Evolutionary conservation across 106 monocot species (phyloP).

Genomic region (Acanthochlamys bracteata): DNA sequence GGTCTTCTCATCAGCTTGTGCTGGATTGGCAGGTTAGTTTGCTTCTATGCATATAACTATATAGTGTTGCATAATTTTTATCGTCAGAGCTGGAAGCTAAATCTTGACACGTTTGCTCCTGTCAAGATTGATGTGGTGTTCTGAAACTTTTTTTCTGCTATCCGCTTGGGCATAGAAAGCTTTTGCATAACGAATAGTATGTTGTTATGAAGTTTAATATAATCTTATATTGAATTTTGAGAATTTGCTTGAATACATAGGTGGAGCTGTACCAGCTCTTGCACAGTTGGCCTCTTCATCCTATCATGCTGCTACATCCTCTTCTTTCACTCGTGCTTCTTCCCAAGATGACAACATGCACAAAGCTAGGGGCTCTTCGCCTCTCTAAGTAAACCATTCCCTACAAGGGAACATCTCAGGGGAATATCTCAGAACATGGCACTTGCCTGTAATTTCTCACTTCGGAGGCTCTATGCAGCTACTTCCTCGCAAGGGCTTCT

Average conservation of each 20-base stretch:
- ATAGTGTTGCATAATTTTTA: background rate
- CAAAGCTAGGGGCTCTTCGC: constrained; percentile 37
- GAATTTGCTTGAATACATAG: constrained; percentile 10
- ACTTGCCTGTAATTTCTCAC: too few species aligned
- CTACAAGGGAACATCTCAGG: too few species aligned
- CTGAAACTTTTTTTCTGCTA: too few species aligned
- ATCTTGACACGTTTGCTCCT: too few species aligned
- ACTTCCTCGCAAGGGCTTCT: too few species aligned
- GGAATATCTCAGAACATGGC: too few species aligned
- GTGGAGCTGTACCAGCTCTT: constrained; percentile 57
- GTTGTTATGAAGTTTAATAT: background rate
- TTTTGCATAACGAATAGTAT: background rate
- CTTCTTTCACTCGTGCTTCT: constrained; percentile 11
- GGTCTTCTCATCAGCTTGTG: constrained; percentile 66
- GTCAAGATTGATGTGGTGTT: too few species aligned
- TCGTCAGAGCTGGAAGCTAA: too few species aligned
- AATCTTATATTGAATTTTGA: background rate
- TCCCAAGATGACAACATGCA: constrained; percentile 28
- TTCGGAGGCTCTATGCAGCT: too few species aligned
- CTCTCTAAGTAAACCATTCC: constrained; percentile 8
- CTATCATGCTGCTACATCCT: constrained; percentile 33
- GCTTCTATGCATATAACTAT: background rate
- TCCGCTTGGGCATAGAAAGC: too few species aligned
- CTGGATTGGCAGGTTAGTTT: constrained; percentile 62
- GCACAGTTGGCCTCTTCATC: constrained; percentile 62